phyloP scores from a whole-genome alignment of 2,329 filamentous ascomycete species.

The Metarhizium anisopliae region DNA sequence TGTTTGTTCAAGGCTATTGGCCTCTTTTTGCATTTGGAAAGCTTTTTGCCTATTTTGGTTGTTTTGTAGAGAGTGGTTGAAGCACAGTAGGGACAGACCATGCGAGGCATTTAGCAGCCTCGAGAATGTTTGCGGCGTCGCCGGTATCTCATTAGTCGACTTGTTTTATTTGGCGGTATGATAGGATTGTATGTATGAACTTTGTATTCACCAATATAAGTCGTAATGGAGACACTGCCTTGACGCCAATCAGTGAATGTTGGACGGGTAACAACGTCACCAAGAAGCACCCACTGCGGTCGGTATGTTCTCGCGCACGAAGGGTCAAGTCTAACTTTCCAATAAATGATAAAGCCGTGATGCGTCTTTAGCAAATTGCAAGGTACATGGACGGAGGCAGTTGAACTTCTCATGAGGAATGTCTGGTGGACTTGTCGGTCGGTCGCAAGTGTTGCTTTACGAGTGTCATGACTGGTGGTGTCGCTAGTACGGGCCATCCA shows the following conservation, averaged over 20 bases:
- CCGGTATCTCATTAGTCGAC: constrained; percentile 2
- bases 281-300: not conserved
- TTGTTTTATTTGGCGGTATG: not conserved
- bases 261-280: not conserved
- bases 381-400: too few species aligned
- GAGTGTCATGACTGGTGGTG: too few species aligned
- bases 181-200: constrained; percentile 2
- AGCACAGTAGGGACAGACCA: not conserved
- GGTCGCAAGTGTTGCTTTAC: too few species aligned
- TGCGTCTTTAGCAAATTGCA: too few species aligned
- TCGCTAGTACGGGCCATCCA: too few species aligned
- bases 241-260: not conserved
- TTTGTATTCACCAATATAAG: not conserved
- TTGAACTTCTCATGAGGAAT: too few species aligned
- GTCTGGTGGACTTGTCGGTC: too few species aligned
- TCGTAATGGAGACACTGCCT: not conserved
- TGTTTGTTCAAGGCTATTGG: not conserved
- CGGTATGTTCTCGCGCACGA: not conserved
- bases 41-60: not conserved
- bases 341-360: too few species aligned
- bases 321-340: not conserved
- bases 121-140: not conserved
- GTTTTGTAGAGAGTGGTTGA: not conserved
- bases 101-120: not conserved
- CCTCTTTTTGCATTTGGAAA: not conserved